Base-by-base conservation (phyloP, 768 basidiomycete species). In the Amanita brunnescens region DNA sequence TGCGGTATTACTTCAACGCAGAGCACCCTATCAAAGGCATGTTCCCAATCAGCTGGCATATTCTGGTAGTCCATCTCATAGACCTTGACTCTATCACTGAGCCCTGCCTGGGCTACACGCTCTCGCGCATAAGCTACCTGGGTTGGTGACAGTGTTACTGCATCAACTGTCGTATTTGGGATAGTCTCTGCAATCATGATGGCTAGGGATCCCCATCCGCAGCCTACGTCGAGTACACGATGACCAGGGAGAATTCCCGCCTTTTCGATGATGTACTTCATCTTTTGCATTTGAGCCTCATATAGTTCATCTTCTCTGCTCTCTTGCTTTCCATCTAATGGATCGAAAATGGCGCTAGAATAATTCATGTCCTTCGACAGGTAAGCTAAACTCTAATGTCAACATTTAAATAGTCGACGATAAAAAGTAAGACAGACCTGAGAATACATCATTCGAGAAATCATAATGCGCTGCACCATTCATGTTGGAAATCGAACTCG, bases 1-100 rank as follows among this genome's bases (percentile, higher is more conserved):
- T 79, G 81, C 60, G 87, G 85, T 4, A 88, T 77, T 85, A 88
- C 87, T 68, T 87, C 86, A 43, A 87, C 70, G 54, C 84, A 86
- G 23, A 89, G 72, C 16, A 89, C 71, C 7, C 86, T 64, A 57
- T 88, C 83, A 58, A 89, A 90, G 5, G 66, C 57, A 16, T 76
- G 76, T 56, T 76, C 67, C 85, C 85, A 88, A 24, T 79, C 76
- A 2, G 63, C 49, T 1, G 82, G 83, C 71, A 86, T 76, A 35
- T 71, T 67, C 20, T 86, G 66, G 60, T 87, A 90, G 57, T 87
- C 87, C 77, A 89, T 78, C n/a, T 85, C 63, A 65, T 87, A 85
- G 1, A 87, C 83, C 10, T 64, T 70, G 42, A 89, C 76, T 18
- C 76, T 68, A 8, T 71, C 72, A 30, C 70, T 62, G 9, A 79